Evolutionary conservation across 345 rosid species (phyloP).

Genomic region (Linum lewisii): DNA sequence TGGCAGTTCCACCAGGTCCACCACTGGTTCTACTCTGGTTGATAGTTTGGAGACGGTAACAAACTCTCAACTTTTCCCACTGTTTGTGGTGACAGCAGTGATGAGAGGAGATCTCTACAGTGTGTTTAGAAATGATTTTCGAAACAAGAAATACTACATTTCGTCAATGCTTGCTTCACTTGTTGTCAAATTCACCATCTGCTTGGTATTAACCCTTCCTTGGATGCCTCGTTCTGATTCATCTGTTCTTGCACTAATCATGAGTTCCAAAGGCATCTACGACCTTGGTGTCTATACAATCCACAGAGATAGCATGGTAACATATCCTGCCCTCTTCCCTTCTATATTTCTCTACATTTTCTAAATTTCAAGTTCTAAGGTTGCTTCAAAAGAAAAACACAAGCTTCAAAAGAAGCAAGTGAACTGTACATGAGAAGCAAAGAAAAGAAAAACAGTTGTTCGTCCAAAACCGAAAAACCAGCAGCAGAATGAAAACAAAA

Average conservation of each 20-base stretch:
- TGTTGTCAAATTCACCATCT: conserved; percentile 10
- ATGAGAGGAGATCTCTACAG: conserved; percentile 18
- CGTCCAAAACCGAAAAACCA: too few species aligned
- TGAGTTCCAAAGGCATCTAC: conserved; percentile 29
- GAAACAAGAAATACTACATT: neutral
- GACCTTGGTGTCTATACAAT: conserved; percentile 12
- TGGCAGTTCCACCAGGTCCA: conserved; percentile 36
- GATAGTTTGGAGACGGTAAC: conserved; percentile 24
- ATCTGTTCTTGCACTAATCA: conserved; percentile 21
- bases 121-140: neutral
- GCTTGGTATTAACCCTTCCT: conserved; percentile 14
- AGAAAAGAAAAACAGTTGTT: too few species aligned
- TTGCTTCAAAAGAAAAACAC: too few species aligned
- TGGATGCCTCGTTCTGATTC: conserved; percentile 21
- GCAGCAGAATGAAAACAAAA: too few species aligned
- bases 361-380: neutral
- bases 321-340: too few species aligned
- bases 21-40: conserved; percentile 29
- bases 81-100: conserved; percentile 15
- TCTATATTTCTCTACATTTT: too few species aligned
- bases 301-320: neutral
- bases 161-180: neutral
- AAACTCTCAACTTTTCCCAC: conserved; percentile 22
- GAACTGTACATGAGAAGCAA: too few species aligned
- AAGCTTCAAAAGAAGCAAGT: too few species aligned